Evolutionary conservation across 2,329 filamentous ascomycete species (phyloP).

Genomic region (Xylariales sp.): DNA sequence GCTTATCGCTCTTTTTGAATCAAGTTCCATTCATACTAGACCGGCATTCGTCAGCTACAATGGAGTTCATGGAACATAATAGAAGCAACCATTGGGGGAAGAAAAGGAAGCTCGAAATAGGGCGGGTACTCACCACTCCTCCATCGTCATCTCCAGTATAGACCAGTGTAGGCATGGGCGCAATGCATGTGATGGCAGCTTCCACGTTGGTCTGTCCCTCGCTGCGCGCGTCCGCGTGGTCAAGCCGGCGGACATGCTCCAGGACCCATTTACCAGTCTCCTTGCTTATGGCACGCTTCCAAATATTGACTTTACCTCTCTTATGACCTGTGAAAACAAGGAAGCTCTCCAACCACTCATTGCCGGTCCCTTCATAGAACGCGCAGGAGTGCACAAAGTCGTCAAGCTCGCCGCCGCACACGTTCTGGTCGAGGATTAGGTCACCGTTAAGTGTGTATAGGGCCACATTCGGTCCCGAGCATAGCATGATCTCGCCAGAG

Average conservation of each 20-base stretch:
- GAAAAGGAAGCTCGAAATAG: not conserved
- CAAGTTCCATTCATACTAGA: slow-evolving; percentile 60
- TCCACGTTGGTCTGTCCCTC: slow-evolving; percentile 54
- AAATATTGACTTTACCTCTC: slow-evolving; percentile 77
- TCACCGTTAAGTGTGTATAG: slow-evolving; percentile 88
- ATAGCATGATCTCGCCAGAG: slow-evolving; percentile 84
- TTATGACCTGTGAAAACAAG: slow-evolving; percentile 87
- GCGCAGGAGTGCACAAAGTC: slow-evolving; percentile 79
- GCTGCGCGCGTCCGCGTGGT: slow-evolving; percentile 69
- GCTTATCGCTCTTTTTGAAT: slow-evolving; percentile 53
- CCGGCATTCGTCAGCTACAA: too few relatives aligned
- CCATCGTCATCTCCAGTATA: slow-evolving; percentile 96
- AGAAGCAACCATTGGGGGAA: too few relatives aligned
- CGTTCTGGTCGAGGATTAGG: slow-evolving; percentile 73
- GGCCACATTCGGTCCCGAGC: slow-evolving; percentile 68
- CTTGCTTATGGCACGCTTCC: slow-evolving; percentile 53
- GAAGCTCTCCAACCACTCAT: slow-evolving; percentile 86
- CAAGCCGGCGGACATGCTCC: slow-evolving; percentile 74
- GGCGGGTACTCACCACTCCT: slow-evolving; percentile 65
- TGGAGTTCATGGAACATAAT: too few relatives aligned
- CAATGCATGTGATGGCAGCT: slow-evolving; percentile 79
- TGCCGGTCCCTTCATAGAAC: slow-evolving; percentile 87
- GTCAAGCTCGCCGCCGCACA: slow-evolving; percentile 62
- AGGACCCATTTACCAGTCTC: slow-evolving; percentile 70
- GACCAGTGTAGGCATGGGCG: slow-evolving; percentile 75